Evolutionary conservation across 257 asterid species (phyloP).

Genomic region (Rauvolfia tetraphylla): DNA sequence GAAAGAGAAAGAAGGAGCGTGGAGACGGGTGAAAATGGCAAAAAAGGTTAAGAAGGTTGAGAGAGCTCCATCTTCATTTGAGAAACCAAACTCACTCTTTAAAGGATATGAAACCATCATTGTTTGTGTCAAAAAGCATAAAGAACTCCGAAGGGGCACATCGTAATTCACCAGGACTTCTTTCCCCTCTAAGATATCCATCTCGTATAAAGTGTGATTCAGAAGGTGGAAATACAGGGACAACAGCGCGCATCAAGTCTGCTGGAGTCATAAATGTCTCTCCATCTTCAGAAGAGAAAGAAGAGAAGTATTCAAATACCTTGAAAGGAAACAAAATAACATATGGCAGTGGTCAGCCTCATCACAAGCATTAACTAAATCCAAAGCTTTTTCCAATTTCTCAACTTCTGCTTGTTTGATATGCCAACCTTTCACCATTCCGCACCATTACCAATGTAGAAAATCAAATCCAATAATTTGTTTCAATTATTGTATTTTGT

Average conservation of each 20-base stretch:
- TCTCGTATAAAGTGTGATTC: conserved; percentile 83
- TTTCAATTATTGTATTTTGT: no score
- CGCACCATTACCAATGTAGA: not conserved
- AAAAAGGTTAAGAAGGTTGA: conserved; percentile 10
- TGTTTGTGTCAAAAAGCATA: conserved; percentile 85
- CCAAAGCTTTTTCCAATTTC: not conserved
- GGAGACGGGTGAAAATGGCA: not conserved
- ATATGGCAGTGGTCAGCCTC: not conserved
- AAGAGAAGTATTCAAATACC: conserved; percentile 89
- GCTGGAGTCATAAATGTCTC: conserved; percentile 86
- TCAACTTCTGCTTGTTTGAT: not conserved
- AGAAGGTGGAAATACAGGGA: conserved; percentile 96
- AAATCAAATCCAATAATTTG: not conserved
- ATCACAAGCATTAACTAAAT: not conserved
- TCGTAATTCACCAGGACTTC: conserved; percentile 74
- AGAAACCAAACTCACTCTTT: conserved; percentile 59
- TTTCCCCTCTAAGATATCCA: conserved; percentile 89
- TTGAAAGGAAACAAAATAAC: conserved; percentile 25
- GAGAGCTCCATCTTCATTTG: conserved; percentile 12
- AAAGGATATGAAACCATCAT: conserved; percentile 78
- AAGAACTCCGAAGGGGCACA: conserved; percentile 78
- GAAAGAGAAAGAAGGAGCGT: conserved; percentile 8
- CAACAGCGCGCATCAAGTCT: conserved; percentile 91
- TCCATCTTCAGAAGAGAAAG: conserved; percentile 48
- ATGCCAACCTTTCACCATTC: not conserved